Evolutionary conservation across 306 rosid species (phyloP).

Genomic region (Canavalia ensiformis): DNA sequence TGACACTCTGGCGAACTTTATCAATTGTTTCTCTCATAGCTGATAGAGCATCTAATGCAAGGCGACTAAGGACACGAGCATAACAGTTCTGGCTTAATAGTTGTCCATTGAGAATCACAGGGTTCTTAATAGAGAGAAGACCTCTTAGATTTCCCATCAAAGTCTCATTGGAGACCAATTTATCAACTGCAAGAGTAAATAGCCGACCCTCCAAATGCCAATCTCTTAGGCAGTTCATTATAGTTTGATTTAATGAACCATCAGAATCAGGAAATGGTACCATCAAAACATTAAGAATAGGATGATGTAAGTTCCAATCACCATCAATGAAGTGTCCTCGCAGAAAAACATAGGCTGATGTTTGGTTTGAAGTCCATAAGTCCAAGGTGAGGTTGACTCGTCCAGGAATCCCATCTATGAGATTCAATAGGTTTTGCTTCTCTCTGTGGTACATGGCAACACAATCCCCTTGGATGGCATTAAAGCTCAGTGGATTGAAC

Average conservation of each 20-base stretch:
- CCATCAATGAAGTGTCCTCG: conserved; percentile 86
- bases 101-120: conserved; percentile 78
- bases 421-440: conserved; percentile 74
- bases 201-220: conserved; percentile 86
- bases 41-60: conserved; percentile 72
- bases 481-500: conserved; percentile 66
- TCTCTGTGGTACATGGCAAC: conserved; percentile 69
- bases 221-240: conserved; percentile 67
- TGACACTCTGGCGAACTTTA: conserved; percentile 78
- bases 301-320: conserved; percentile 85
- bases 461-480: conserved; percentile 72
- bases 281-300: conserved; percentile 76
- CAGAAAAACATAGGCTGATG: conserved; percentile 73
- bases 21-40: conserved; percentile 65
- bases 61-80: conserved; percentile 74
- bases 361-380: conserved; percentile 79
- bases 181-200: conserved; percentile 72
- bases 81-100: conserved; percentile 74
- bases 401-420: conserved; percentile 74
- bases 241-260: conserved; percentile 66
- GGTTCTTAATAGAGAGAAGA: conserved; percentile 74
- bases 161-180: conserved; percentile 62
- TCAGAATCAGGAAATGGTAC: conserved; percentile 74
- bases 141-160: conserved; percentile 66
- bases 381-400: conserved; percentile 85